These are phyloP conservation scores for Chaetomium tenue DNA, from an alignment of 495 filamentous ascomycete genomes.

Conservation along the genomic window DNA sequence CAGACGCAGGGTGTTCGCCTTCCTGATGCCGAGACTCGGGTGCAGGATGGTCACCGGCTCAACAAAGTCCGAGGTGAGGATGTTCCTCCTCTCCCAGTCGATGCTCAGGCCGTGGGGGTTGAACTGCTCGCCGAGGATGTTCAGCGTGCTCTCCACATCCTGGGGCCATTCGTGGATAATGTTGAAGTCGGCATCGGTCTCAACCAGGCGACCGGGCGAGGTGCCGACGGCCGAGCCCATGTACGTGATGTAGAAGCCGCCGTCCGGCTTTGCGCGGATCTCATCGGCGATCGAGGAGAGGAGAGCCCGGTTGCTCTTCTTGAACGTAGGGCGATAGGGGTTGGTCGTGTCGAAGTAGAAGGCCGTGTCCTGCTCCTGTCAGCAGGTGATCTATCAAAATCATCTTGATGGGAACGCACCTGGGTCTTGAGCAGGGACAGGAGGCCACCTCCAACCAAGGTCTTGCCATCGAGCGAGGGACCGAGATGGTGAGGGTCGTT, in stretches of 20 bases:
- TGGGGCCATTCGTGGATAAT: constrained; percentile 63
- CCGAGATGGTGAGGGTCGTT: constrained; percentile 63
- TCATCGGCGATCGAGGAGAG: constrained; percentile 61
- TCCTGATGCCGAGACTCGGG: constrained; percentile 52
- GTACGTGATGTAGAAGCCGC: constrained; percentile 63
- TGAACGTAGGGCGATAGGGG: constrained; percentile 58
- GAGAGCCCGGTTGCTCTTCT: constrained; percentile 57
- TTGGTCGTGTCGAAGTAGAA: constrained; percentile 62
- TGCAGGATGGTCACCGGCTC: constrained; percentile 60
- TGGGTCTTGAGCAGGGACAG: constrained; percentile 59
- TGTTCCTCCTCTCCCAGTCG: constrained; percentile 56
- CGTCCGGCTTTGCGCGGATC: constrained; percentile 63
- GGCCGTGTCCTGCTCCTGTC: constrained; percentile 53
- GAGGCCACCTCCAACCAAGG: constrained; percentile 58
- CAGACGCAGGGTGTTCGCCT: constrained; percentile 57
- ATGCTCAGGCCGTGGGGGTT: constrained; percentile 59
- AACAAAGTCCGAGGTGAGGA: constrained; percentile 62
- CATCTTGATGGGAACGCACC: neutral
- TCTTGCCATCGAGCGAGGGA: constrained; percentile 58
- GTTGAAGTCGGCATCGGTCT: constrained; percentile 58
- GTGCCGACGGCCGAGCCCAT: constrained; percentile 51
- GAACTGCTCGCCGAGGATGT: constrained; percentile 60
- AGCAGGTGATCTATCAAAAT: neutral
- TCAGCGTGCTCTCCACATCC: constrained; percentile 49
- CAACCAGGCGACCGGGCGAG: constrained; percentile 58